Evolutionary conservation across 1,284 basidiomycete species (phyloP).

Genomic region (Cryptococcus jaspeensis): DNA sequence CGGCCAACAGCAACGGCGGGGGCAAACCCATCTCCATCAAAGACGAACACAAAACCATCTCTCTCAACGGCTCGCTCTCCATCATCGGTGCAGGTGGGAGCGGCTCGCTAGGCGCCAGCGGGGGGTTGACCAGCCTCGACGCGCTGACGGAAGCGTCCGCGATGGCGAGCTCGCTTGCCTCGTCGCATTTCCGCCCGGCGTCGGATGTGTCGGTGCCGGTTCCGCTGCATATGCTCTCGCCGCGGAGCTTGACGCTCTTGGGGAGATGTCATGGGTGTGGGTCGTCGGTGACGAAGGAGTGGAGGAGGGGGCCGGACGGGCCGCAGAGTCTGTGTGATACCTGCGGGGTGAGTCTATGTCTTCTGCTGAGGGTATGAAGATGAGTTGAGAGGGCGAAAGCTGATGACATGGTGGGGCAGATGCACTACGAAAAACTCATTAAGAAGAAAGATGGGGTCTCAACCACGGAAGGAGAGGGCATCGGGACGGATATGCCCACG

Average conservation of each 20-base stretch:
- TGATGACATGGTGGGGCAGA: too few relatives aligned
- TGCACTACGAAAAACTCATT: slow-evolving; percentile 23
- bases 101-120: not conserved
- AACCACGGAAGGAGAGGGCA: too few relatives aligned
- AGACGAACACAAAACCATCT: not conserved
- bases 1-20: not conserved
- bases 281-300: slow-evolving; percentile 17
- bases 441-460: slow-evolving; percentile 11
- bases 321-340: slow-evolving; percentile 34
- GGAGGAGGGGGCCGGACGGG: slow-evolving; percentile 38
- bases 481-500: too few relatives aligned
- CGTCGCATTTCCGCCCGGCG: not conserved
- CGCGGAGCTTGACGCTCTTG: slow-evolving; percentile 2
- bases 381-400: not conserved
- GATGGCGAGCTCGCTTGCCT: slow-evolving; percentile 9
- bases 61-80: not conserved
- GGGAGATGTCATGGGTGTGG: slow-evolving; percentile 35
- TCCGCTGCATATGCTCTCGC: slow-evolving; percentile 1
- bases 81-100: not conserved
- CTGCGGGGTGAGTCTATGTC: slow-evolving; percentile 32
- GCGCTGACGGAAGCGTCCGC: slow-evolving; percentile 14
- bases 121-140: not conserved
- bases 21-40: slow-evolving; percentile 1
- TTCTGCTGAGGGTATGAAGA: not conserved
- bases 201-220: not conserved